Evolutionary conservation across 768 basidiomycete species (phyloP).

Genomic region (Strobilomyces echinocephalus): DNA sequence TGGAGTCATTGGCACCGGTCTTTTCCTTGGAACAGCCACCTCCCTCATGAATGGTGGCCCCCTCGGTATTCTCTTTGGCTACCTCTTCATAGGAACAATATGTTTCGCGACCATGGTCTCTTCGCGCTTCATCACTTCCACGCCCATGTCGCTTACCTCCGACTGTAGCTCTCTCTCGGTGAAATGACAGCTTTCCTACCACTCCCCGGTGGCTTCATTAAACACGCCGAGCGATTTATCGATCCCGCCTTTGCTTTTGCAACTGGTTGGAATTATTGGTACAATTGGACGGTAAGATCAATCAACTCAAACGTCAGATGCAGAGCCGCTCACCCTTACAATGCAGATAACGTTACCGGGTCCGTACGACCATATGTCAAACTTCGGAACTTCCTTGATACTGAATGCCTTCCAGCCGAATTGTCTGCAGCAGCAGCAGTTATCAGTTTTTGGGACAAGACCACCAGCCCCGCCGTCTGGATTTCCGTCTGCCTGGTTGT

Average conservation of each 20-base stretch:
- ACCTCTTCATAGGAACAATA: slow-evolving; percentile 34
- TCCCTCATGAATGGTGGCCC: slow-evolving; percentile 42
- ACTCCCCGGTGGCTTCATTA: slow-evolving; percentile 43
- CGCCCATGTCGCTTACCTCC: neutral
- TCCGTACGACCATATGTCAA: slow-evolving; percentile 2
- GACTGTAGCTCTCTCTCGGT: slow-evolving; percentile 31
- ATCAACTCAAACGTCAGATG: neutral
- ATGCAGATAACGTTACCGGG: slow-evolving; percentile 24
- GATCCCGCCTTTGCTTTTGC: slow-evolving; percentile 44
- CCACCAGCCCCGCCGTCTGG: slow-evolving; percentile 44
- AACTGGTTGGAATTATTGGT: slow-evolving; percentile 41
- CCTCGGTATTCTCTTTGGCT: slow-evolving; percentile 43
- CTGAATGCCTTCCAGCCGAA: slow-evolving; percentile 33
- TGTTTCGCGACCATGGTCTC: slow-evolving; percentile 38
- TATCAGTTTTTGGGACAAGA: slow-evolving; percentile 43
- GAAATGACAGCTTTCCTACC: slow-evolving; percentile 47
- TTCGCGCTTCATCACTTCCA: neutral
- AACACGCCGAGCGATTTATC: slow-evolving; percentile 44
- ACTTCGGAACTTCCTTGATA: too few species aligned
- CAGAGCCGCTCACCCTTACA: neutral
- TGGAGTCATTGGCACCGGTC: slow-evolving; percentile 41
- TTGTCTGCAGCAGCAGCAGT: slow-evolving; percentile 48
- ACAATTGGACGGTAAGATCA: slow-evolving; percentile 30
- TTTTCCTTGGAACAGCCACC: slow-evolving; percentile 33
- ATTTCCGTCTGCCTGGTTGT: slow-evolving; percentile 50